Evolutionary conservation across 768 basidiomycete species (phyloP).

Genomic region (Mycena polygramma): DNA sequence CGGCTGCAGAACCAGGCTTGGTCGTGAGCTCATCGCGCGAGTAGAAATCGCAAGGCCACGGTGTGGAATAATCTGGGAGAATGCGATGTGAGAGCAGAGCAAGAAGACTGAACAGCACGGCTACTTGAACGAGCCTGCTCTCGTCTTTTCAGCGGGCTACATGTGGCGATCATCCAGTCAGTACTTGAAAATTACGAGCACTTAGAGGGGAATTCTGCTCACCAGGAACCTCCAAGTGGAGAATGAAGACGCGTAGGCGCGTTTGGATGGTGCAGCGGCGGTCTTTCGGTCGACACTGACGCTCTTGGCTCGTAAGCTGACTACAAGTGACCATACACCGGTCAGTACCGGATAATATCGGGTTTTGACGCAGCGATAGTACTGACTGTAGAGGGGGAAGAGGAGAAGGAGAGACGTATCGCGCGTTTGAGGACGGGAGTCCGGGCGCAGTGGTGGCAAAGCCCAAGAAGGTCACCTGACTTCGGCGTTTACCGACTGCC

Average conservation of each 20-base stretch:
- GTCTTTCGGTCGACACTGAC: too few relatives aligned
- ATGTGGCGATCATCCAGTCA: too few relatives aligned
- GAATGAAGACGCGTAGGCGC: too few relatives aligned
- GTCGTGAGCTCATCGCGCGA: slow-evolving; percentile 73
- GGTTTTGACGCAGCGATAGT: background rate
- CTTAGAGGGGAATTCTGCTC: background rate
- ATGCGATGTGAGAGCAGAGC: slow-evolving; percentile 6
- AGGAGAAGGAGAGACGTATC: background rate
- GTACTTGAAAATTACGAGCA: too few relatives aligned
- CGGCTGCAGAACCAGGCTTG: slow-evolving; percentile 79
- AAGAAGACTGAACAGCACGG: slow-evolving; percentile 7
- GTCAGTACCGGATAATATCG: background rate
- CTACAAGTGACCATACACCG: slow-evolving; percentile 4
- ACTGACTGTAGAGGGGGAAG: slow-evolving; percentile 1
- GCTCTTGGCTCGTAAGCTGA: slow-evolving; percentile 1
- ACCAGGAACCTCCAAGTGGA: too few relatives aligned
- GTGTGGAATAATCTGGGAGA: slow-evolving; percentile 27
- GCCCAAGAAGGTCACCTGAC: too few relatives aligned
- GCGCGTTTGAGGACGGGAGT: slow-evolving; percentile 7
- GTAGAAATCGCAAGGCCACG: background rate
- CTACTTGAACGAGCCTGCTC: slow-evolving; percentile 6
- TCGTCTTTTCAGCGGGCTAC: too few relatives aligned
- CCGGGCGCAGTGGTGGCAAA: background rate
- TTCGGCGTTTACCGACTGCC: too few relatives aligned
- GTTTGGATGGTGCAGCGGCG: too few relatives aligned